phyloP scores from a whole-genome alignment of 2,329 filamentous ascomycete genomes.

The Trichoderma citrinoviride region DNA sequence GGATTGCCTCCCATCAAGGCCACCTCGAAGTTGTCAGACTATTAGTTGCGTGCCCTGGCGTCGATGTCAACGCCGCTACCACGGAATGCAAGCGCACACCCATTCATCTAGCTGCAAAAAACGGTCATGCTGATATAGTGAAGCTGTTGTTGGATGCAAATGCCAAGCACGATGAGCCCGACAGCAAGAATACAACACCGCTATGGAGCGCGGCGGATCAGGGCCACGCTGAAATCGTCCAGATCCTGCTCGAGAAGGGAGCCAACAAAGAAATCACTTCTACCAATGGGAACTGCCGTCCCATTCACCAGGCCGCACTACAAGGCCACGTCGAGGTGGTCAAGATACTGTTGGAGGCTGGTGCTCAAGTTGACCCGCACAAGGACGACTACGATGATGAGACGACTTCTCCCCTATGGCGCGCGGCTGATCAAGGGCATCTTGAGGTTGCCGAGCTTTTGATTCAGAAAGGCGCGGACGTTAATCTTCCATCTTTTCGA shows the following conservation, averaged over 20 bases:
- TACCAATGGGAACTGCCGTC: not conserved
- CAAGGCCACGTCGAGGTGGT: not conserved
- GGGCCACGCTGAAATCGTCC: not conserved
- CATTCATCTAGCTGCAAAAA: not conserved
- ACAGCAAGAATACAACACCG: not conserved
- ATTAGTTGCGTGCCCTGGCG: not conserved
- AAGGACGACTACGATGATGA: not conserved
- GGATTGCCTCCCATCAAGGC: not conserved
- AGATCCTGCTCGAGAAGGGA: not conserved
- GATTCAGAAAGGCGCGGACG: not conserved
- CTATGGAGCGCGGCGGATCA: not conserved
- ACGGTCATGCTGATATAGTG: not conserved
- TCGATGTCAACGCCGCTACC: not conserved
- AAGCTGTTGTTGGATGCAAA: not conserved
- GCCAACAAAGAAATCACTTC: not conserved
- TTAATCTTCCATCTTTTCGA: not conserved
- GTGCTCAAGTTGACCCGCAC: not conserved
- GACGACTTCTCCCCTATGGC: not conserved
- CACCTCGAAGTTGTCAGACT: not conserved
- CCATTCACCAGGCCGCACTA: not conserved
- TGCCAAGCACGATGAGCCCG: not conserved
- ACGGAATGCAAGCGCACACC: not conserved
- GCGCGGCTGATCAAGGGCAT: not conserved
- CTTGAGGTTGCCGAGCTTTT: not conserved
- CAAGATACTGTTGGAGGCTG: not conserved